Evolutionary conservation across 176 grass and related monocot species (phyloP).

Genomic region (Musa beccarii): DNA sequence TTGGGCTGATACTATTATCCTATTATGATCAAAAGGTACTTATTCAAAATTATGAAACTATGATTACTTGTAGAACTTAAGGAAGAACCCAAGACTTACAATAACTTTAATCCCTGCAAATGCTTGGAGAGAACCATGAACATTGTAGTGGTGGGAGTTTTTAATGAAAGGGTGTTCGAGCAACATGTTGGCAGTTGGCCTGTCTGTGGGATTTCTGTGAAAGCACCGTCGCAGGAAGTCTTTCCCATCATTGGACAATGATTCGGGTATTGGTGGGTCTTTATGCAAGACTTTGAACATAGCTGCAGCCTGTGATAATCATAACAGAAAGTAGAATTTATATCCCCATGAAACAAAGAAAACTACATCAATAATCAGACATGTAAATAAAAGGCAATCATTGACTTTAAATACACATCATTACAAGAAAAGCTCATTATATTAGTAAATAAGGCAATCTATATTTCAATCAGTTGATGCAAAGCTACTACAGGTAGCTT

Average conservation of each 20-base stretch:
- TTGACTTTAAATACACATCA: too few relatives aligned
- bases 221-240: conserved; percentile 81
- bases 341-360: too few relatives aligned
- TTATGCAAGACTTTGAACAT: conserved; percentile 84
- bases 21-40: background rate
- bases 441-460: too few relatives aligned
- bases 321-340: background rate
- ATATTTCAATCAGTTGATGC: too few relatives aligned
- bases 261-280: conserved; percentile 51
- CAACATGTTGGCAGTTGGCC: conserved; percentile 51
- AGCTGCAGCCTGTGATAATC: conserved; percentile 42
- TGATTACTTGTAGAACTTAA: background rate
- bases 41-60: background rate
- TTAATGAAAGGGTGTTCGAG: conserved; percentile 59
- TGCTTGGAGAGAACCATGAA: conserved; percentile 36
- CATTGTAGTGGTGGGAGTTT: conserved; percentile 35
- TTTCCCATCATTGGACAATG: conserved; percentile 61
- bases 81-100: conserved; percentile 26
- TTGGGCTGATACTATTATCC: background rate
- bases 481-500: too few relatives aligned
- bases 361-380: too few relatives aligned
- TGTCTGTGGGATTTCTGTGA: conserved; percentile 60
- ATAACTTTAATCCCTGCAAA: conserved; percentile 43
- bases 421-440: too few relatives aligned
- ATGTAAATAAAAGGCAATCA: too few relatives aligned